These are phyloP conservation scores for Keithomyces neogunnii DNA, from an alignment of 2,329 filamentous ascomycete species.

Conservation along the genomic window DNA sequence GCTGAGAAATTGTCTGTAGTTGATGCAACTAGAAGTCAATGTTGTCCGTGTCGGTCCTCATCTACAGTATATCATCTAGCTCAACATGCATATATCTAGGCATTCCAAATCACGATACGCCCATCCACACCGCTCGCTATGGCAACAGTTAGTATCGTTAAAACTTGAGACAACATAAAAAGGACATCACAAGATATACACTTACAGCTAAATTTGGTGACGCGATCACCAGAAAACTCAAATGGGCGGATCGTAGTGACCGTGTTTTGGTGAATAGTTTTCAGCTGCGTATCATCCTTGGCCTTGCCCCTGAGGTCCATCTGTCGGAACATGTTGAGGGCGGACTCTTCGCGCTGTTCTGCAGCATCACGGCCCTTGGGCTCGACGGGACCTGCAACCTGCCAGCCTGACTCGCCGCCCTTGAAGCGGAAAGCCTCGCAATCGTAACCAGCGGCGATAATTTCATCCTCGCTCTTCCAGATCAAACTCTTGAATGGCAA, in stretches of 20 bases:
- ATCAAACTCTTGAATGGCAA: constrained; percentile 88
- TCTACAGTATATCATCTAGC: not conserved
- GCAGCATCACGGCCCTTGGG: constrained; percentile 56
- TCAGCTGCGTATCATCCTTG: constrained; percentile 87
- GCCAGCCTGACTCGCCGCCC: constrained; percentile 73
- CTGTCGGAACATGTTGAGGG: constrained; percentile 95
- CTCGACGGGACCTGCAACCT: constrained; percentile 74
- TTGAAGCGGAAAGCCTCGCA: constrained; percentile 85
- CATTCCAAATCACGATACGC: constrained; percentile 69
- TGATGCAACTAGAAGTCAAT: not conserved
- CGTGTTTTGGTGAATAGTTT: constrained; percentile 94
- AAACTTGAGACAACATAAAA: not conserved
- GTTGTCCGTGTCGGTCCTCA: not conserved
- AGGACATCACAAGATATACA: constrained; percentile 15
- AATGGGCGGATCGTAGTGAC: constrained; percentile 78
- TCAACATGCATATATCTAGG: constrained; percentile 30
- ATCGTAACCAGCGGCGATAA: constrained; percentile 89
- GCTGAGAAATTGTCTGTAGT: not conserved
- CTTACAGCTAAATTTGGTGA: constrained; percentile 83
- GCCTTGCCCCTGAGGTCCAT: constrained; percentile 96
- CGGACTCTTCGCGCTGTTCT: constrained; percentile 73
- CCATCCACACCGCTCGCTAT: constrained; percentile 76
- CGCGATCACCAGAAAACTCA: constrained; percentile 52
- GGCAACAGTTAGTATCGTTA: constrained; percentile 17
- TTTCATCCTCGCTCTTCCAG: constrained; percentile 87